Base-by-base conservation (phyloP, 2,329 filamentous ascomycete genomes). In the Capronia americana region DNA sequence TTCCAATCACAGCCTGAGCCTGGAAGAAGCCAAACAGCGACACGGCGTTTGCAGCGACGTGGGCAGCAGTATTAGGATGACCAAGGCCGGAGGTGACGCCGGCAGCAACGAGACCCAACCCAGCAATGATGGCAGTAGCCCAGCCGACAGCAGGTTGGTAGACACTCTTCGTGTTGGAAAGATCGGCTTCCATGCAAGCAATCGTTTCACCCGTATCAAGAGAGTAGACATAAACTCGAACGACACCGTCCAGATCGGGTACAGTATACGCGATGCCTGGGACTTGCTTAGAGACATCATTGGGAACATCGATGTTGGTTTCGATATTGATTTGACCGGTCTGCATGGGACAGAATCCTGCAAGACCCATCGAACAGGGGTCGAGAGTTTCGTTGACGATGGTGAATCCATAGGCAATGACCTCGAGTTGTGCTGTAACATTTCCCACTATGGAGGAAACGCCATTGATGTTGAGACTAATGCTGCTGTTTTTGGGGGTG, bases 11-110 rank as follows among this genome's bases (percentile, higher is more conserved):
- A 28, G 94, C 93, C 79, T 97, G 93, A 4, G 92, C 88, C 80
- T 98, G 94, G 85, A 97, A 97, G 80, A 95, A 97, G 68, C 90
- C 88, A 76, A 97, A 96, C 32, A 98, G 88, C n/a, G 93, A 95
- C 69, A 97, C 86, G 3, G 94, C 92, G 75, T 96, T 97, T 63
- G 93, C 91, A 62, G 94, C 94, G 70, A 98, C 92, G 79, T 98
- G 94, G 58, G 94, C 93, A 55, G 94, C 93, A 4, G 94, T 94
- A 77, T 97, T 97, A 57, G 92, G 92, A 79, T 97, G 93, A 11
- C 94, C 94, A 4, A 97, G 83, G 34, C 93, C 93, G 30, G 93
- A 97, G 32, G 94, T 91, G 70, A 97, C 86, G 68, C 92, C 94
- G 51, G 94, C 97, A 8, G 92, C 90, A 57, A 92, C 84, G 55